A percentile compares a stretch with the other conserved stretches of the same genome.
Evolutionary conservation across 2,329 filamentous ascomycete genomes (phyloP).

Genomic region (Pestalotiopsis sp.): DNA sequence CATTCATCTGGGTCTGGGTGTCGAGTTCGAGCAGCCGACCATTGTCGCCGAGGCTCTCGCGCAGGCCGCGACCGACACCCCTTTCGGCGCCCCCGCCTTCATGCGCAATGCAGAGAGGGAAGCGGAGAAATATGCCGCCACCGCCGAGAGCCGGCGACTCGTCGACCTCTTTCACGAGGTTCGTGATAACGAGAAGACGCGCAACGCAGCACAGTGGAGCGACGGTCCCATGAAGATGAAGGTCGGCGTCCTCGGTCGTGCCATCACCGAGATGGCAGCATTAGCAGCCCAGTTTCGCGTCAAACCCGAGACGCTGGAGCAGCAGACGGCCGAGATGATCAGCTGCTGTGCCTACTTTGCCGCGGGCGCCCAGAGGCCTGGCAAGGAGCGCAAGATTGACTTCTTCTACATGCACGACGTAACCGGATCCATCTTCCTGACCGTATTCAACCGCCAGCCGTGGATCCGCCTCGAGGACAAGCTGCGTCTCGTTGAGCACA

Average conservation of each 20-base stretch:
- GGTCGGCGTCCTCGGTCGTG: conserved; percentile 62
- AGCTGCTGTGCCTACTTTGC: conserved; percentile 23
- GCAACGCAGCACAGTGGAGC: conserved; percentile 43
- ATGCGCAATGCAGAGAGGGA: conserved; percentile 35
- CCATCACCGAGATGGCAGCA: conserved; percentile 56
- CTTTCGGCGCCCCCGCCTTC: conserved; percentile 47
- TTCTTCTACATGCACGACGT: conserved; percentile 56
- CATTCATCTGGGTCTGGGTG: conserved; percentile 69
- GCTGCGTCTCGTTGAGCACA: conserved; percentile 66
- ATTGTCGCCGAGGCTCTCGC: conserved; percentile 70
- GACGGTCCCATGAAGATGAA: conserved; percentile 49
- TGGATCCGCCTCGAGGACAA: conserved; percentile 44
- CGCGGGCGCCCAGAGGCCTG: conserved; percentile 52
- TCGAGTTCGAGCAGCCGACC: conserved; percentile 69
- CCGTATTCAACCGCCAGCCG: conserved; percentile 27
- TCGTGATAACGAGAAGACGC: conserved; percentile 51
- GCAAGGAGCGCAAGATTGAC: conserved; percentile 63
- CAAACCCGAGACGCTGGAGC: conserved; percentile 37
- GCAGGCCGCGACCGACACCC: conserved; percentile 60
- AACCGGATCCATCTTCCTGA: conserved; percentile 35
- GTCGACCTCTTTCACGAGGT: conserved; percentile 23
- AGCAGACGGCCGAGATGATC: conserved; percentile 30
- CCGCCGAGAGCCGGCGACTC: conserved; percentile 13
- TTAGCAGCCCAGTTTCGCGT: conserved; percentile 54
- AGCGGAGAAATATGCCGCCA: conserved; percentile 6